Conservation (phyloP, 805 yeast species). For the Sugiyamaella floridensis region DNA sequence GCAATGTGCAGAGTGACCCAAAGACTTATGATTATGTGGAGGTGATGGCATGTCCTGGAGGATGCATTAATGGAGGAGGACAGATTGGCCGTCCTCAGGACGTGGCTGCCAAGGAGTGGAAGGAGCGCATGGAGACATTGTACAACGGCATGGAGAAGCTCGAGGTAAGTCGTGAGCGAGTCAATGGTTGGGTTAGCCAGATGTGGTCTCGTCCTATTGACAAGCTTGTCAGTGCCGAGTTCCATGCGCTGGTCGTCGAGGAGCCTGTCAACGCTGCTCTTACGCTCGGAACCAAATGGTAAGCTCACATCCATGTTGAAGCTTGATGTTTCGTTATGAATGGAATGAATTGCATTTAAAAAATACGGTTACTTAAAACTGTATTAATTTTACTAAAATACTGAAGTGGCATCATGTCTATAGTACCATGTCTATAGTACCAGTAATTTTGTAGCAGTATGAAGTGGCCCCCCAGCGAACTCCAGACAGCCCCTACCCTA, state of each 20-base stretch:
- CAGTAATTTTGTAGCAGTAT: too few relatives aligned
- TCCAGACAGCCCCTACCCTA: too few relatives aligned
- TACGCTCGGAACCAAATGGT: constrained; percentile 18
- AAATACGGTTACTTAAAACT: too few relatives aligned
- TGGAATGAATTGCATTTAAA: too few relatives aligned
- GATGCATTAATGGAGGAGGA: constrained; percentile 97
- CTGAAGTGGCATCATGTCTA: too few relatives aligned
- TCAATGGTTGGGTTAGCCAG: constrained; percentile 7
- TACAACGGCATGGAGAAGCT: constrained; percentile 27
- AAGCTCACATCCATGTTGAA: neutral
- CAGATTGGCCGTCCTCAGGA: constrained; percentile 48
- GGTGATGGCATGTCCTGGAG: constrained; percentile 97
- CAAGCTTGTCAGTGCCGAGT: constrained; percentile 13
- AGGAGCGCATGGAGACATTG: constrained; percentile 29
- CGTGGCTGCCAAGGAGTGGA: constrained; percentile 28
- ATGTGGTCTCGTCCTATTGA: constrained; percentile 10
- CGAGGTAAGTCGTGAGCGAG: neutral
- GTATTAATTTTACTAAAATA: too few relatives aligned
- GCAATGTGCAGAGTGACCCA: constrained; percentile 44
- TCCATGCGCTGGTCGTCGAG: constrained; percentile 13
- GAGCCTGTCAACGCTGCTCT: constrained; percentile 9
- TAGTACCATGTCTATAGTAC: too few relatives aligned
- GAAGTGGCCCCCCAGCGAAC: too few relatives aligned
- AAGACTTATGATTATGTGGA: constrained; percentile 73
- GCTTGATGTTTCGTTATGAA: neutral